These are phyloP conservation scores for Microascus cirrosus DNA, from an alignment of 2,329 filamentous ascomycete species.

Conservation along the genomic window DNA sequence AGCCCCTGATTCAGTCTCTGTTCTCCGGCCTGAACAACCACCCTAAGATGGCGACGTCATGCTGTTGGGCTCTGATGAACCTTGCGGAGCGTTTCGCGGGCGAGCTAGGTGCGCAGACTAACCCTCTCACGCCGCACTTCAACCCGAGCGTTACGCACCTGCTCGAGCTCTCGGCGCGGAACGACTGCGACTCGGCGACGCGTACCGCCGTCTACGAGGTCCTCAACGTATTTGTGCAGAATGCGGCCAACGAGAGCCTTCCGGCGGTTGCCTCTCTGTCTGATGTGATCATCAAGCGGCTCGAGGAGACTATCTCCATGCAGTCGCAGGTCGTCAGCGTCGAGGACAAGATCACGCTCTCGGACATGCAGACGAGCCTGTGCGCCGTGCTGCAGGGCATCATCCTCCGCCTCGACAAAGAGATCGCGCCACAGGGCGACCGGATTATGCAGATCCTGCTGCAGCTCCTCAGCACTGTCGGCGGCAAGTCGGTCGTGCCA, in stretches of 20 bases:
- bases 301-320: slow-evolving; percentile 82
- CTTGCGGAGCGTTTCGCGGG: slow-evolving; percentile 90
- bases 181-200: slow-evolving; percentile 75
- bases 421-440: slow-evolving; percentile 82
- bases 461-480: slow-evolving; percentile 65
- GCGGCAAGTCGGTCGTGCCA: slow-evolving; percentile 83
- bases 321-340: slow-evolving; percentile 92
- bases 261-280: slow-evolving; percentile 71
- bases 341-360: slow-evolving; percentile 88
- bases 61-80: slow-evolving; percentile 99
- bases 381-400: slow-evolving; percentile 86
- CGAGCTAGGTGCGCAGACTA: slow-evolving; percentile 64
- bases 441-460: slow-evolving; percentile 87
- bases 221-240: slow-evolving; percentile 86
- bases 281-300: slow-evolving; percentile 77
- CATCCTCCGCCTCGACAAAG: slow-evolving; percentile 79
- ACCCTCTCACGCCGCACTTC: slow-evolving; percentile 85
- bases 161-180: slow-evolving; percentile 71
- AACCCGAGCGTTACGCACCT: slow-evolving; percentile 81
- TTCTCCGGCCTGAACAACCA: slow-evolving; percentile 85
- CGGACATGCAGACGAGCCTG: slow-evolving; percentile 96
- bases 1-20: slow-evolving; percentile 73
- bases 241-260: slow-evolving; percentile 78
- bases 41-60: slow-evolving; percentile 94
- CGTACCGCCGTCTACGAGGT: slow-evolving; percentile 96